These are phyloP conservation scores for Halenospora varia DNA, from an alignment of 495 filamentous ascomycete genomes.

Conservation along the genomic window DNA sequence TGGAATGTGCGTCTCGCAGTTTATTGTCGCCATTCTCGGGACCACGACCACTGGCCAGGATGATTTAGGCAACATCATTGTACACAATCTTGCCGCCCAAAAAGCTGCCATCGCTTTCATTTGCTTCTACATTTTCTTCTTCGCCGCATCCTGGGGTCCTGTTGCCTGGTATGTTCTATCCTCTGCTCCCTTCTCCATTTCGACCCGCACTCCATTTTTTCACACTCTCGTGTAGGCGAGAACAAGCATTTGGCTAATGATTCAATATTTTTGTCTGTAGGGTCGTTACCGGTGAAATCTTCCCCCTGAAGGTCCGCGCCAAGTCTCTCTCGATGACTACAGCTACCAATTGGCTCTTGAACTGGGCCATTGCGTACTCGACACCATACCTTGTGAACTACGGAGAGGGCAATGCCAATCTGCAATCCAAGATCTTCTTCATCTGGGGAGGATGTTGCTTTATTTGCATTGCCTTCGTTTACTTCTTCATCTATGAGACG, in stretches of 20 bases:
- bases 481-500: conserved; percentile 77
- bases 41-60: conserved; percentile 46
- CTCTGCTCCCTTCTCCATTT: no score
- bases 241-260: no score
- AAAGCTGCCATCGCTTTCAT: conserved; percentile 47
- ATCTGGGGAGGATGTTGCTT: conserved; percentile 75
- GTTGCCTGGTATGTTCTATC: no score
- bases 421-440: conserved; percentile 76
- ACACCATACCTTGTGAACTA: conserved; percentile 75
- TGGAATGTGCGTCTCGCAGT: conserved; percentile 65
- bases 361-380: conserved; percentile 72
- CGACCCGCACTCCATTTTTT: no score
- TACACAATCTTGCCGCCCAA: conserved; percentile 37
- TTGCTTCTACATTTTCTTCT: conserved; percentile 73
- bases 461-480: conserved; percentile 69
- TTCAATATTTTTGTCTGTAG: no score
- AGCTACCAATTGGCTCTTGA: conserved; percentile 70
- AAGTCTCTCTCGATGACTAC: conserved; percentile 71
- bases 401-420: conserved; percentile 63
- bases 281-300: conserved; percentile 75
- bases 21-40: conserved; percentile 66
- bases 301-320: conserved; percentile 67
- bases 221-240: no score
- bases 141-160: conserved; percentile 73
- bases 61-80: conserved; percentile 25